A percentile compares a stretch with the other conserved stretches of the same genome.
phyloP scores from a whole-genome alignment of 768 basidiomycete genomes.

The Clavaria fumosa region DNA sequence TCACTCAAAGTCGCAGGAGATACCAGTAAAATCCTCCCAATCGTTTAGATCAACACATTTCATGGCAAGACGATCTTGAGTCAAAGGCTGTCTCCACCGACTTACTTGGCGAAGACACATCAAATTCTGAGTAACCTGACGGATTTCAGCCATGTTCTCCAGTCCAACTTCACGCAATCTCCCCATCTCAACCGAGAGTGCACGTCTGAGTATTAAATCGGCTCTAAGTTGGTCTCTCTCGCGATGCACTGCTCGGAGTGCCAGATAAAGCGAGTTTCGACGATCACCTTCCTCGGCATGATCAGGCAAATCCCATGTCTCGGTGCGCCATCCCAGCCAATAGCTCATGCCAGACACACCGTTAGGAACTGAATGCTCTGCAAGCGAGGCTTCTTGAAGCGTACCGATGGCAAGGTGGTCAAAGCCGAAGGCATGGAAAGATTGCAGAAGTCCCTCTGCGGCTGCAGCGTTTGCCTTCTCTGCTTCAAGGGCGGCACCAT shows the following conservation, averaged over 20 bases:
- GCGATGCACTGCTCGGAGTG: conserved; percentile 69
- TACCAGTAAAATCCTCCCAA: conserved; percentile 29
- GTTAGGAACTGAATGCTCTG: conserved; percentile 15
- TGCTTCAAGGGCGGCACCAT: conserved; percentile 73
- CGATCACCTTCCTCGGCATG: conserved; percentile 26
- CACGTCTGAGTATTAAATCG: conserved; percentile 31
- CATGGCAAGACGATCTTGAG: conserved; percentile 21
- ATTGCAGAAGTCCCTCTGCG: conserved; percentile 52
- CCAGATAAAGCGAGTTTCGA: conserved; percentile 55
- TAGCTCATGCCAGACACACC: conserved; percentile 48
- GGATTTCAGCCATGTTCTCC: conserved; percentile 69
- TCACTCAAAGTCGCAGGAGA: conserved; percentile 52
- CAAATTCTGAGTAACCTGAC: conserved; percentile 49
- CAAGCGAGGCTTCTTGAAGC: conserved; percentile 29
- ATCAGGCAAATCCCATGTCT: conserved; percentile 88
- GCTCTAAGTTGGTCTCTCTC: conserved; percentile 45
- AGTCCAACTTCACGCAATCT: conserved; percentile 50
- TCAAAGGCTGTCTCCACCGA: conserved; percentile 34
- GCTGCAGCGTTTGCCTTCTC: conserved; percentile 27
- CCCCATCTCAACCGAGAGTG: conserved; percentile 45
- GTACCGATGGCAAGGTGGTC: conserved; percentile 69
- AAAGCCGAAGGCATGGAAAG: conserved; percentile 85
- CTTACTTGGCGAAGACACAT: conserved; percentile 72
- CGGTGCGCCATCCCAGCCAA: conserved; percentile 85
- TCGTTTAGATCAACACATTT: conserved; percentile 20